Evolutionary conservation across 2,329 filamentous ascomycete genomes (phyloP).

Genomic region (Calcarisporium arbuscula): DNA sequence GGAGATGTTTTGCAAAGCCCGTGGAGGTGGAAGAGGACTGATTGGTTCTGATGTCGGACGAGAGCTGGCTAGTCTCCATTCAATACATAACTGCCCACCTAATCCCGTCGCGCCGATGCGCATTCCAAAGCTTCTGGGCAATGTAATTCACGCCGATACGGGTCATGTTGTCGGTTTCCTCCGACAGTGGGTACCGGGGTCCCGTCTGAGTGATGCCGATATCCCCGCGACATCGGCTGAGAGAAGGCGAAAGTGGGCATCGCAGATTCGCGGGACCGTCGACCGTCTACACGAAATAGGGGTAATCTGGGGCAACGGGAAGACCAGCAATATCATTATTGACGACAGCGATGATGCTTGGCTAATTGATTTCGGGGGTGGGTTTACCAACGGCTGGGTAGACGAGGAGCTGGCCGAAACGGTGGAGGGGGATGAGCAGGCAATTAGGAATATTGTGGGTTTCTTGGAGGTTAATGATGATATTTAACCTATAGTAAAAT

Average conservation of each 20-base stretch:
- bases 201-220: constrained; percentile 4
- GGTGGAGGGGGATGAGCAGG: constrained; percentile 10
- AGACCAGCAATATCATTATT: constrained; percentile 11
- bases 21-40: constrained; percentile 2
- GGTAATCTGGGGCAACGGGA: constrained; percentile 12
- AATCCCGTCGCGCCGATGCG: neutral
- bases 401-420: constrained; percentile 7
- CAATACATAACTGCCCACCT: neutral
- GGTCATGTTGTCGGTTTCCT: constrained; percentile 6
- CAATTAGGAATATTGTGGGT: constrained; percentile 8
- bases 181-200: constrained; percentile 6
- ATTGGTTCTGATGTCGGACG: no score
- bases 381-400: constrained; percentile 10
- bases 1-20: constrained; percentile 7
- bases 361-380: constrained; percentile 12
- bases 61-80: constrained; percentile 3
- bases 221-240: constrained; percentile 1
- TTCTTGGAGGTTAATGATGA: constrained; percentile 8
- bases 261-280: constrained; percentile 9
- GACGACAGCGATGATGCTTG: constrained; percentile 8
- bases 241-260: constrained; percentile 7
- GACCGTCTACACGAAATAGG: constrained; percentile 6
- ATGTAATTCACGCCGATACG: constrained; percentile 6
- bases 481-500: no score
- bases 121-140: constrained; percentile 3